Base-by-base conservation (phyloP, 2,329 filamentous ascomycete genomes). In the Penicillium sp. region DNA sequence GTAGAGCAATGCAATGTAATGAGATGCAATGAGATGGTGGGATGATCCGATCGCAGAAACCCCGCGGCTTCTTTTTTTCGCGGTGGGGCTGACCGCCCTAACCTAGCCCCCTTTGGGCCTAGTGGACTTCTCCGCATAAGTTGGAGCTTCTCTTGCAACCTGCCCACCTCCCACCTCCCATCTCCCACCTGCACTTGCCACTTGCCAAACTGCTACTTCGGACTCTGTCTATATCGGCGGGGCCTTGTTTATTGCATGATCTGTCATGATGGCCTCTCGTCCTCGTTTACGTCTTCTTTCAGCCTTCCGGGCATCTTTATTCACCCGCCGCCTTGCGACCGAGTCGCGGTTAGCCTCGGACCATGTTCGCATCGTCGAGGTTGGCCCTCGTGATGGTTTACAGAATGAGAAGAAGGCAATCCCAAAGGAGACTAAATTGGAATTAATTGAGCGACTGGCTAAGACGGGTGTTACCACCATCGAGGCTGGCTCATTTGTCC, bases 331-430 rank as follows among this genome's bases (percentile, higher is more conserved):
- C 46, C 68, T 68, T 59, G 62, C 73, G 45, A 74, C 72, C 48
- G 72, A 75, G 58, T 68, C 69, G 63, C 70, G 69, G 66, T 64
- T 70, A 66, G 65, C 70, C 41, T 72, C 75, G 63, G 77, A 78
- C 57, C 75, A 78, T 63, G 78, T 81, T 51, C 76, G 77, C 58
- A 76, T 82, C 58, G 74, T 82, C 18, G 80, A 82, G 68, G 79
- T 82, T 24, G 78, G 79, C 3, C 75, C 79, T 46, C 72, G 79
- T 52, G 79, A 81, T 68, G 79, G 79, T 13, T 66, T 82, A 39
- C 79, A 82, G 61, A 81, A 82, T 54, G 79, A 81, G 60, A 78
- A 78, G 56, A 76, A 73, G 26, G 64, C 75, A 1, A 78, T 82
- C 24, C 62, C 77, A 13, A 66, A 79, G 34, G 65, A 75, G 32